Percentiles rank a stretch among this genome's conserved stretches.
phyloP scores from a whole-genome alignment of 2,329 filamentous ascomycete genomes.

The Diaporthe eres region DNA sequence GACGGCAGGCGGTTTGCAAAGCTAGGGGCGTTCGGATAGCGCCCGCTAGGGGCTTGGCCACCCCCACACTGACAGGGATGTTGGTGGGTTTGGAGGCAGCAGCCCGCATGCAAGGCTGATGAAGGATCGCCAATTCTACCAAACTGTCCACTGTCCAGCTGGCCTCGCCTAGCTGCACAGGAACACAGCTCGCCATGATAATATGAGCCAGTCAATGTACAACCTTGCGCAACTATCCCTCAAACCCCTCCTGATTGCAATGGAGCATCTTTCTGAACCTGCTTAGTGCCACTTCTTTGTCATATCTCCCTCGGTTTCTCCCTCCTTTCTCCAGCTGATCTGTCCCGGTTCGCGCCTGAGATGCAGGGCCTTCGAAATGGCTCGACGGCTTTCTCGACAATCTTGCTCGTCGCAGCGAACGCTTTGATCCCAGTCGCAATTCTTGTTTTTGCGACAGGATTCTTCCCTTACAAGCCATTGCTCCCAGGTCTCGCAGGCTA shows the following conservation, averaged over 20 bases:
- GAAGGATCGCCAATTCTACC: conserved; percentile 31
- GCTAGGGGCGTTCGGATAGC: conserved; percentile 36
- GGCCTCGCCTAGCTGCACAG: conserved; percentile 21
- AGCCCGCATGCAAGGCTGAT: conserved; percentile 42
- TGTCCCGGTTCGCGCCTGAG: conserved; percentile 35
- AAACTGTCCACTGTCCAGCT: conserved; percentile 32
- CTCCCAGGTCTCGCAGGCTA: conserved; percentile 86
- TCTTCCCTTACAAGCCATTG: conserved; percentile 98
- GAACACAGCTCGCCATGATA: conserved; percentile 24
- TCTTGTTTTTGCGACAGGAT: conserved; percentile 85
- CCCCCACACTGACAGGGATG: conserved; percentile 22
- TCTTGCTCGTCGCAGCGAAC: conserved; percentile 77
- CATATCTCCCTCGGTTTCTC: conserved; percentile 3
- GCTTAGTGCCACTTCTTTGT: conserved; percentile 29
- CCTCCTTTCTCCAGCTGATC: neutral
- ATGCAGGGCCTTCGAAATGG: conserved; percentile 49
- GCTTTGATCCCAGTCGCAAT: conserved; percentile 82
- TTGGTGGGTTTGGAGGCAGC: conserved; percentile 14
- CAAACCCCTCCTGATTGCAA: conserved; percentile 27
- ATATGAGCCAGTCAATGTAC: conserved; percentile 27
- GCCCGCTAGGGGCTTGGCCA: conserved; percentile 28
- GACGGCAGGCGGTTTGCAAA: conserved; percentile 7
- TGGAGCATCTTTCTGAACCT: conserved; percentile 36
- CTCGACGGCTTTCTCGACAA: conserved; percentile 49
- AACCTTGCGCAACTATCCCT: neutral